These are phyloP conservation scores for Myochromella boudieri DNA, from an alignment of 768 basidiomycete species.

Conservation along the genomic window DNA sequence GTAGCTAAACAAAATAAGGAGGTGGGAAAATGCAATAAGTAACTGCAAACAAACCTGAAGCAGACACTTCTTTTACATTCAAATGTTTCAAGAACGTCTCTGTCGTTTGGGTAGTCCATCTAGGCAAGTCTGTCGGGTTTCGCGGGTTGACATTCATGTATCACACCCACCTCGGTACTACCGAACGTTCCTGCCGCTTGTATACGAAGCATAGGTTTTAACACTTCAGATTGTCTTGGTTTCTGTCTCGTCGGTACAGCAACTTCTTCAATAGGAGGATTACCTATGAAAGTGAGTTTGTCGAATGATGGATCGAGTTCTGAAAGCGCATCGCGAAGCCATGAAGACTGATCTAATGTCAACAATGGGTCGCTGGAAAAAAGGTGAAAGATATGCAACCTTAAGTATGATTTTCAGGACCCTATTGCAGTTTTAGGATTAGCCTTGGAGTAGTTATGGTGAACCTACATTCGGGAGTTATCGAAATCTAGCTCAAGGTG, in stretches of 20 bases:
- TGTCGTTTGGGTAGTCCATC: constrained; percentile 97
- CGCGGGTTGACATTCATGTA: background rate
- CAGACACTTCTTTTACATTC: constrained; percentile 68
- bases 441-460: no score
- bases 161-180: constrained; percentile 66
- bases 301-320: constrained; percentile 90
- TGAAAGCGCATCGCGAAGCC: constrained; percentile 89
- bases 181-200: constrained; percentile 83
- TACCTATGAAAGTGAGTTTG: constrained; percentile 80
- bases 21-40: background rate
- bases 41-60: constrained; percentile 57
- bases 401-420: constrained; percentile 85
- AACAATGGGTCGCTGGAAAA: constrained; percentile 1
- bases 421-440: constrained; percentile 32
- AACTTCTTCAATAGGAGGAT: constrained; percentile 46
- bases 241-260: constrained; percentile 14
- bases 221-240: constrained; percentile 24
- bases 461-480: constrained; percentile 54
- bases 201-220: constrained; percentile 75
- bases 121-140: constrained; percentile 26
- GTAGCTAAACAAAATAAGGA: constrained; percentile 56
- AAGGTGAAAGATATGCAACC: constrained; percentile 33
- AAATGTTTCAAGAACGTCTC: constrained; percentile 87
- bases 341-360: constrained; percentile 61
- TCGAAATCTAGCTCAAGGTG: constrained; percentile 81